These are phyloP conservation scores for Lolium rigidum DNA, from an alignment of 176 grass and related monocot species.

Conservation along the genomic window DNA sequence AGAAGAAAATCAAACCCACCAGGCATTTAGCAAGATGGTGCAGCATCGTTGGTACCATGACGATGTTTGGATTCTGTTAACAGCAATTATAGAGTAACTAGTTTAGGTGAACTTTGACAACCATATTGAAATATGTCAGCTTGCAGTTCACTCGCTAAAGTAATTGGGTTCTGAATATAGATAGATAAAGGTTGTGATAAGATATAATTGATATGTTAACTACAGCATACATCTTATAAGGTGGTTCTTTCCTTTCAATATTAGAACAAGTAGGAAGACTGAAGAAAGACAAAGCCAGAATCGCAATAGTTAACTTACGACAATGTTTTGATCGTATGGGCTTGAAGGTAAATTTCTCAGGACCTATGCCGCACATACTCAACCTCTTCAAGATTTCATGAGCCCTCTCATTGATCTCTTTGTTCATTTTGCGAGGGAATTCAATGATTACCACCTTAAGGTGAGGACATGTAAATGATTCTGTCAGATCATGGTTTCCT, in stretches of 20 bases:
- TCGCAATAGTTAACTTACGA: not conserved
- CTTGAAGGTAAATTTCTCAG: not conserved
- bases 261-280: not conserved
- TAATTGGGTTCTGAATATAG: not conserved
- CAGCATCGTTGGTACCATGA: not conserved
- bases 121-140: not conserved
- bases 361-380: not conserved
- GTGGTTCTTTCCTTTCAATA: not conserved
- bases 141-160: not conserved
- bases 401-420: not conserved
- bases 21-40: not conserved
- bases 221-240: not conserved
- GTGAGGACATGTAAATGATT: slow-evolving; percentile 1
- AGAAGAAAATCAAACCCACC: not conserved
- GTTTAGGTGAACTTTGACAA: not conserved
- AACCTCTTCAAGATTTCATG: not conserved
- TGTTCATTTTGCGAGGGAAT: not conserved
- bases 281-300: not conserved
- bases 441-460: not conserved
- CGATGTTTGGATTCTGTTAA: not conserved
- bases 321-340: not conserved
- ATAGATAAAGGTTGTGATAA: not conserved
- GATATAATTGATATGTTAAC: not conserved
- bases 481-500: slow-evolving; percentile 5
- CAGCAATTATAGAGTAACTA: not conserved